Evolutionary conservation across 768 basidiomycete species (phyloP).

Genomic region (Lactifluus hygrophoroides): DNA sequence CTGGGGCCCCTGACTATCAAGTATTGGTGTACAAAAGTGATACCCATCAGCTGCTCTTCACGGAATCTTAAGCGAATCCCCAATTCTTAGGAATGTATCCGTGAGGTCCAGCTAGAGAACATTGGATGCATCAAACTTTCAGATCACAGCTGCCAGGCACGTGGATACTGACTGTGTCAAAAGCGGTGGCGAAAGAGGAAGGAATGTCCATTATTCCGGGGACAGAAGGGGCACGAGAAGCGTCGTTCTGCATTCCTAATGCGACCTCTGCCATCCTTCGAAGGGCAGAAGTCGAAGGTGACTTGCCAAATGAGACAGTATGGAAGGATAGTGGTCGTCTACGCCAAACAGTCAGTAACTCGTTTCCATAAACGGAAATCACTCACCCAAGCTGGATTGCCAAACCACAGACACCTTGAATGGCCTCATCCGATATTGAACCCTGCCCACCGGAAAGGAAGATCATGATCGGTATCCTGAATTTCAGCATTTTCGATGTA

Average conservation of each 20-base stretch:
- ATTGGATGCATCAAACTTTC: too few relatives aligned
- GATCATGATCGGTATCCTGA: conserved; percentile 42
- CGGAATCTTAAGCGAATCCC: too few relatives aligned
- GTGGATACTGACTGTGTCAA: conserved; percentile 1
- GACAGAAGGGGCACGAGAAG: conserved; percentile 30
- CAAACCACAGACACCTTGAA: conserved; percentile 35
- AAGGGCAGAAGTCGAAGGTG: conserved; percentile 23
- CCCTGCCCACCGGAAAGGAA: conserved; percentile 54
- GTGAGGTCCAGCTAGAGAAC: too few relatives aligned
- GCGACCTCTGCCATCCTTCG: conserved; percentile 48
- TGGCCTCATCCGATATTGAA: conserved; percentile 27
- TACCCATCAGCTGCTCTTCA: too few relatives aligned
- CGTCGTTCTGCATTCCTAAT: conserved; percentile 35
- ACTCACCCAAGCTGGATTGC: conserved; percentile 38
- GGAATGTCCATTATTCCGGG: not conserved
- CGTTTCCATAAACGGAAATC: not conserved
- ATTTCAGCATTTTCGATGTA: not conserved
- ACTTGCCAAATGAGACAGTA: conserved; percentile 37
- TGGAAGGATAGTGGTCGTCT: conserved; percentile 53
- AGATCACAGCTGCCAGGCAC: too few relatives aligned
- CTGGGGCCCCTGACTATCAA: too few relatives aligned
- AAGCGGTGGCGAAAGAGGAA: conserved; percentile 38
- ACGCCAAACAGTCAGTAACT: not conserved
- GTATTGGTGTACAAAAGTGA: too few relatives aligned
- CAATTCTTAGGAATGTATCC: too few relatives aligned